phyloP scores from a whole-genome alignment of 192 early-diverging fungal genomes.

The Diversispora epigaea region DNA sequence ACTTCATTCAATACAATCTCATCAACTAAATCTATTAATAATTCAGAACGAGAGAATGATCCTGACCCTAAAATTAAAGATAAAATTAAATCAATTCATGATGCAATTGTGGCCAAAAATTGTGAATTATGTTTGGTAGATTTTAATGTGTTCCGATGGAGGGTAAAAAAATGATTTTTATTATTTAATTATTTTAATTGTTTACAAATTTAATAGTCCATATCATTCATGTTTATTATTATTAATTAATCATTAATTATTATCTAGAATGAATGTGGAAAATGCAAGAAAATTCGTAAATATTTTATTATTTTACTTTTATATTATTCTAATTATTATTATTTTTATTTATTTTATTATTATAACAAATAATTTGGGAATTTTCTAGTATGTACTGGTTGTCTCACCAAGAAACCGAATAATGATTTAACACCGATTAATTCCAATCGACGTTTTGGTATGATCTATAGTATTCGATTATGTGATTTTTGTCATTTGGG shows the following conservation, averaged over 20 bases:
- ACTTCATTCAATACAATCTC: slow-evolving; percentile 11
- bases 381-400: slow-evolving; percentile 43
- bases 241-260: background rate
- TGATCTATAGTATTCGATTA: background rate
- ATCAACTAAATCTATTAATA: background rate
- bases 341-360: background rate
- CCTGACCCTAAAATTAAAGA: background rate
- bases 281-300: slow-evolving; percentile 33
- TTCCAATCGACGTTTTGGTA: background rate
- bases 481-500: slow-evolving; percentile 33
- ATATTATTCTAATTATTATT: background rate
- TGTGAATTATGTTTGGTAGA: slow-evolving; percentile 44
- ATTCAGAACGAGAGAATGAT: background rate
- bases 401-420: slow-evolving; percentile 45
- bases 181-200: background rate
- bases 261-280: slow-evolving; percentile 23
- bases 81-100: slow-evolving; percentile 24
- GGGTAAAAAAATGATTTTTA: slow-evolving; percentile 28
- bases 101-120: slow-evolving; percentile 30
- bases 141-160: slow-evolving; percentile 45
- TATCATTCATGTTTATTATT: background rate
- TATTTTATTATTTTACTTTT: background rate
- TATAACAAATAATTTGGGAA: background rate
- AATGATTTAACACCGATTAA: slow-evolving; percentile 32
- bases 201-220: background rate